A percentile compares a stretch with the other conserved stretches of the same genome.
These are phyloP conservation scores for Cyanophora paradoxa DNA, from an alignment of 78 protist species.

Conservation along the genomic window DNA sequence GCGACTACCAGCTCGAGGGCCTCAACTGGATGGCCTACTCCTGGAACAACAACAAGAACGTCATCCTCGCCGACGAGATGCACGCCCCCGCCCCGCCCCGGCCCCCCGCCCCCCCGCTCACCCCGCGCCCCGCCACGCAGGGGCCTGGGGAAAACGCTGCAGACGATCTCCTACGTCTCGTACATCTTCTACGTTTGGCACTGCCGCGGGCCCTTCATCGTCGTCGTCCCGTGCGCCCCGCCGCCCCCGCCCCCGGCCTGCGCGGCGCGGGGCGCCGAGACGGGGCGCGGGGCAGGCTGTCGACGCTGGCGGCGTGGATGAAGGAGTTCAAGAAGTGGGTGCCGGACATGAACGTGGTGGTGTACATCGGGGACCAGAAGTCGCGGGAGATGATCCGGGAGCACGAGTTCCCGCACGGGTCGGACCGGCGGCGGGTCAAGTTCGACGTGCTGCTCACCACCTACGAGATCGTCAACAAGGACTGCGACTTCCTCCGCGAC, in stretches of 20 bases:
- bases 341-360: constrained; percentile 57
- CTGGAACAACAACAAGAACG: constrained; percentile 32
- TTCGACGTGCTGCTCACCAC: constrained; percentile 47
- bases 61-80: constrained; percentile 74
- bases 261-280: background rate
- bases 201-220: constrained; percentile 63
- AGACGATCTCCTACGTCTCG: background rate
- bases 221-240: constrained; percentile 69
- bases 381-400: constrained; percentile 39
- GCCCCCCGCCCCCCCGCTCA: too few species aligned
- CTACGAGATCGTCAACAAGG: constrained; percentile 38
- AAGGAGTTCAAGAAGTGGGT: constrained; percentile 69
- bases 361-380: constrained; percentile 31
- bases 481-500: background rate
- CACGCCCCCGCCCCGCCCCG: background rate
- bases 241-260: background rate
- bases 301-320: constrained; percentile 73
- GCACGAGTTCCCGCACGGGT: constrained; percentile 25
- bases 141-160: constrained; percentile 42
- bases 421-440: background rate
- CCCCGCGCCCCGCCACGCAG: too few species aligned
- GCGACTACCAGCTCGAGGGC: constrained; percentile 78
- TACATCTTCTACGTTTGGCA: background rate
- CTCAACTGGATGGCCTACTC: constrained; percentile 58
- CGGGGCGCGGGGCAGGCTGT: background rate